phyloP scores from a whole-genome alignment of 225 moss, liverwort and hornwort genomes.

The Marchantia polymorpha region DNA sequence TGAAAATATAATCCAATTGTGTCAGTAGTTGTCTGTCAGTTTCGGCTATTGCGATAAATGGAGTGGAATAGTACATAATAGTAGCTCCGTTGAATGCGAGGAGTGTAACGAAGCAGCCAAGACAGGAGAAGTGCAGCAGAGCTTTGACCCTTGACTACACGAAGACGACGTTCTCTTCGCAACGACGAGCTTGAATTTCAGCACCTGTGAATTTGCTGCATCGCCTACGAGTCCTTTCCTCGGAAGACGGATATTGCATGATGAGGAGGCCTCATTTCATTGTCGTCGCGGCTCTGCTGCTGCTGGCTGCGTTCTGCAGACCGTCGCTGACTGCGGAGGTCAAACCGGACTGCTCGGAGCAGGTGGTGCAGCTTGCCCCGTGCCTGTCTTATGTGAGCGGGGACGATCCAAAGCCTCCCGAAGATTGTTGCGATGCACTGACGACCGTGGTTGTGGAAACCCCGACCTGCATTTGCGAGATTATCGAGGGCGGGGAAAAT shows the following conservation, averaged over 20 bases:
- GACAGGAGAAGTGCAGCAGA: no score
- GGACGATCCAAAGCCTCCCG: constrained; percentile 18
- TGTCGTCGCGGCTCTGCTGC: not conserved
- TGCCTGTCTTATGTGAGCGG: constrained; percentile 25
- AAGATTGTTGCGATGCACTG: constrained; percentile 32
- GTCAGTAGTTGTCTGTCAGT: not conserved
- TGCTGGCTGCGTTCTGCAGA: not conserved
- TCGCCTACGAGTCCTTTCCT: no score
- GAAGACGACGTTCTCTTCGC: no score
- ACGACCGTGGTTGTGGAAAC: constrained; percentile 18
- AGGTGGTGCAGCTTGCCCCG: constrained; percentile 27
- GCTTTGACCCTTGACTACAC: no score
- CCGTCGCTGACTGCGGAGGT: not conserved
- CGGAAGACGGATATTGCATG: not conserved
- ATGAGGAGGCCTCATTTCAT: not conserved
- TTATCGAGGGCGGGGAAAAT: constrained; percentile 23
- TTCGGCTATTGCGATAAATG: not conserved
- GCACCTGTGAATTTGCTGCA: no score
- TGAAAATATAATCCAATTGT: not conserved
- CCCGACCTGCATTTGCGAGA: constrained; percentile 29
- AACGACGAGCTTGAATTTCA: no score
- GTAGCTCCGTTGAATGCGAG: no score
- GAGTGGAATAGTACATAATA: no score
- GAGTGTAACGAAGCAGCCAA: no score
- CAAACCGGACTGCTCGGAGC: constrained; percentile 29